These are phyloP conservation scores for Pyrenophora seminiperda DNA, from an alignment of 2,329 filamentous ascomycete genomes.

Conservation along the genomic window DNA sequence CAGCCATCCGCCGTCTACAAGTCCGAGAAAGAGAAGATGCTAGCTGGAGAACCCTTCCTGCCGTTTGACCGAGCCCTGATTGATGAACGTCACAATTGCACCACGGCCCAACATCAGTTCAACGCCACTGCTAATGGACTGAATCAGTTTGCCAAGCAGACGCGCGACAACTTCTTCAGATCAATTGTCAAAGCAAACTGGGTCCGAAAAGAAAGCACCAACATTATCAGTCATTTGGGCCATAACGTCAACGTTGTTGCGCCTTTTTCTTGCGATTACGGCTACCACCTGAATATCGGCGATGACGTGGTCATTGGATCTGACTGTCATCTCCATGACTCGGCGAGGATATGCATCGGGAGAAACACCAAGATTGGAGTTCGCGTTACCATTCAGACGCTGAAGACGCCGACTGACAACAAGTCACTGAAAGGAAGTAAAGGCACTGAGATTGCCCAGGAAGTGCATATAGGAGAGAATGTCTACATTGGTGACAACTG, in stretches of 20 bases:
- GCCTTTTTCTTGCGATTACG: constrained; percentile 92
- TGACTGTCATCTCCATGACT: constrained; percentile 84
- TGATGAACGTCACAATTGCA: constrained; percentile 83
- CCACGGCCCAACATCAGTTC: constrained; percentile 79
- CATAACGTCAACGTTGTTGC: constrained; percentile 78
- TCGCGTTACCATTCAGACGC: constrained; percentile 84
- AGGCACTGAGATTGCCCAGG: constrained; percentile 71
- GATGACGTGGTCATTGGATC: constrained; percentile 82
- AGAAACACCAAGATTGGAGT: constrained; percentile 73
- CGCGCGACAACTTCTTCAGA: constrained; percentile 71
- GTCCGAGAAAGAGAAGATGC: constrained; percentile 90
- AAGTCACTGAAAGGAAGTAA: constrained; percentile 74
- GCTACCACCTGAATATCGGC: constrained; percentile 90
- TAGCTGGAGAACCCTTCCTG: constrained; percentile 76
- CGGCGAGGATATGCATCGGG: constrained; percentile 81
- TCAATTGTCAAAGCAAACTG: constrained; percentile 71
- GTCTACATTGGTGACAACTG: constrained; percentile 68
- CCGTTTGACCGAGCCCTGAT: constrained; percentile 79
- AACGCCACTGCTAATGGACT: constrained; percentile 81
- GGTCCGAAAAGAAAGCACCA: constrained; percentile 15
- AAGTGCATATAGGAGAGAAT: constrained; percentile 76
- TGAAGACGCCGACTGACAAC: constrained; percentile 73
- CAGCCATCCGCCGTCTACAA: constrained; percentile 46
- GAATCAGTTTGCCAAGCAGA: constrained; percentile 65
- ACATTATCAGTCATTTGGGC: constrained; percentile 65